Percentiles rank a stretch among this genome's conserved stretches.
Conservation (phyloP, 768 basidiomycete species). For the Polyporus arcularius region DNA sequence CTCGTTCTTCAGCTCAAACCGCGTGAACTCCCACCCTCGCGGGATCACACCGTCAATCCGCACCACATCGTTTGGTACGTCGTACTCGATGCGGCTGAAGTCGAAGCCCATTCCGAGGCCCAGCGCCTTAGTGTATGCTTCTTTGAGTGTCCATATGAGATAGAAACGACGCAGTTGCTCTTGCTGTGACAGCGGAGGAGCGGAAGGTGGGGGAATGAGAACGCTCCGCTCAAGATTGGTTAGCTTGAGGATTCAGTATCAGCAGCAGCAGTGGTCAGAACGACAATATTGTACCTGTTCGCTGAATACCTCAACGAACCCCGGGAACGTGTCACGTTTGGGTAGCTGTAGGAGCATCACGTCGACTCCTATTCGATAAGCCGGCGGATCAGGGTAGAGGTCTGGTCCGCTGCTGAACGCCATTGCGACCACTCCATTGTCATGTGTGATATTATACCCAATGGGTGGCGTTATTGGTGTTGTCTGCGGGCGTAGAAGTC, state of each 20-base stretch:
- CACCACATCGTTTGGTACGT: conserved; percentile 51
- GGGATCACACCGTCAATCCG: conserved; percentile 60
- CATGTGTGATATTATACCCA: conserved; percentile 82
- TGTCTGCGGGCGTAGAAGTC: conserved; percentile 9
- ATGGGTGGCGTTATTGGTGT: conserved; percentile 38
- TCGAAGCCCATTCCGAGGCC: conserved; percentile 84
- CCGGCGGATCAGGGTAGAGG: conserved; percentile 52
- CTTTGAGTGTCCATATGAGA: conserved; percentile 89
- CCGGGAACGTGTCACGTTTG: conserved; percentile 51
- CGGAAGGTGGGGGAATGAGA: conserved; percentile 32
- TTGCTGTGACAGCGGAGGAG: conserved; percentile 41
- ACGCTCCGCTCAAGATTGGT: conserved; percentile 38
- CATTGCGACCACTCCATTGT: conserved; percentile 72
- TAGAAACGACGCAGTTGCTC: conserved; percentile 68
- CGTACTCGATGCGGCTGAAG: conserved; percentile 74
- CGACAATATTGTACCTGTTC: conserved; percentile 55
- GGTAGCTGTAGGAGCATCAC: conserved; percentile 78
- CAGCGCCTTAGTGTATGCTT: conserved; percentile 88
- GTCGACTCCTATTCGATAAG: conserved; percentile 67
- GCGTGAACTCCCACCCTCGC: conserved; percentile 67
- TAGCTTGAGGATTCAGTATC: conserved; percentile 31
- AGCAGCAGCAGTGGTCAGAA: background rate
- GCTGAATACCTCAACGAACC: conserved; percentile 63
- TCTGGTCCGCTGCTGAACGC: conserved; percentile 44
- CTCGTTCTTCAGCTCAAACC: conserved; percentile 47